Percentiles rank a stretch among this genome's conserved stretches.
phyloP scores from a whole-genome alignment of 2,329 filamentous ascomycete species.

The Aureobasidium sp. region DNA sequence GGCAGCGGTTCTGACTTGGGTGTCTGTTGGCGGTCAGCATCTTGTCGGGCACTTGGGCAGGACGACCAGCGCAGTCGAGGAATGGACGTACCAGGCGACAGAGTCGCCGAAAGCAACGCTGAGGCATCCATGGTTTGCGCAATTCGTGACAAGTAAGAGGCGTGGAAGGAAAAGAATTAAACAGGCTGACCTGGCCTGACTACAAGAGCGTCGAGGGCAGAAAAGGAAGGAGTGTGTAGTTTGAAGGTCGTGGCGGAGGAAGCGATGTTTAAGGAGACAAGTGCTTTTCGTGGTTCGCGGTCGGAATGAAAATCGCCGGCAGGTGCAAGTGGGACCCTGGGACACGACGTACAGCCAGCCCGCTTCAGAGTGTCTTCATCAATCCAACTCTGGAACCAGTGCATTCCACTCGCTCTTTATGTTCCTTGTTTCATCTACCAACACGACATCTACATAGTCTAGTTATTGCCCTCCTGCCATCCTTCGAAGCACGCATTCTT shows the following conservation, averaged over 20 bases:
- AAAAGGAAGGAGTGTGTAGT: constrained; percentile 6
- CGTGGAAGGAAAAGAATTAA: neutral
- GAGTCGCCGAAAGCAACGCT: constrained; percentile 92
- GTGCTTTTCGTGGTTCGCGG: constrained; percentile 1
- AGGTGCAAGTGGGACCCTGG: constrained; percentile 11
- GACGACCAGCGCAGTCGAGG: constrained; percentile 7
- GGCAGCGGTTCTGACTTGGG: constrained; percentile 77
- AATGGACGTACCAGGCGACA: constrained; percentile 74
- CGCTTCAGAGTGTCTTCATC: constrained; percentile 6
- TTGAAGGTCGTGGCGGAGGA: constrained; percentile 6
- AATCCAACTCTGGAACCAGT: neutral
- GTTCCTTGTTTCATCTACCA: neutral
- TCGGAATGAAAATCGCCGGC: constrained; percentile 10
- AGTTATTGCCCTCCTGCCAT: neutral
- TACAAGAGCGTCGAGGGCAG: neutral
- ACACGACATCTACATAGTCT: neutral
- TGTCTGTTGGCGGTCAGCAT: constrained; percentile 53
- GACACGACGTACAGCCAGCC: constrained; percentile 8
- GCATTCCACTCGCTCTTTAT: neutral
- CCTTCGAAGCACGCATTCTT: neutral
- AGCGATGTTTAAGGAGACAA: constrained; percentile 7
- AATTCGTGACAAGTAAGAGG: constrained; percentile 2
- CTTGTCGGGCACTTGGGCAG: neutral
- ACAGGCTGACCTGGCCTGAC: constrained; percentile 10
- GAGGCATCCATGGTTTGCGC: constrained; percentile 79